phyloP scores from a whole-genome alignment of 192 early-diverging fungal genomes.

The Linderina pennispora region DNA sequence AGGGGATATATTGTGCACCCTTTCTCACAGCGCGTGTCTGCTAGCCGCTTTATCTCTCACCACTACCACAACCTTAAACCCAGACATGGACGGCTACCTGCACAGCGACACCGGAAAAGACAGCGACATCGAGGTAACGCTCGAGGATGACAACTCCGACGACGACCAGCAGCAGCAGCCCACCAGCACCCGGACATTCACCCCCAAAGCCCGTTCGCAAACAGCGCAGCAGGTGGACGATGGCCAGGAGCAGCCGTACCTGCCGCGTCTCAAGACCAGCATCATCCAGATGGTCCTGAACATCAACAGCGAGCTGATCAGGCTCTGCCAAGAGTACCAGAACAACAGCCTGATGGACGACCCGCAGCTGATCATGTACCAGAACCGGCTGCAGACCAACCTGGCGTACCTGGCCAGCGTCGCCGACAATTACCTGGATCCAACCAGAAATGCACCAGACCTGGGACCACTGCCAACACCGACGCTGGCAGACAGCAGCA shows the following conservation, averaged over 20 bases:
- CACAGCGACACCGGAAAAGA: constrained; percentile 23
- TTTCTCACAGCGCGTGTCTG: too few species aligned
- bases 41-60: too few species aligned
- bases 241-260: constrained; percentile 25
- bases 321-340: constrained; percentile 56
- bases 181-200: too few species aligned
- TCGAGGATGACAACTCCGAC: constrained; percentile 37
- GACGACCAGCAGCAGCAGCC: too few species aligned
- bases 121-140: constrained; percentile 38
- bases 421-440: constrained; percentile 50
- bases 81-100: constrained; percentile 7
- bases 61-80: too few species aligned
- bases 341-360: constrained; percentile 55
- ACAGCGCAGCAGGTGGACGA: constrained; percentile 26
- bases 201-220: too few species aligned
- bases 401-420: constrained; percentile 58
- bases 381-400: constrained; percentile 59
- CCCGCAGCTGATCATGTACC: constrained; percentile 51
- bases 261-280: constrained; percentile 46
- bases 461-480: constrained; percentile 33
- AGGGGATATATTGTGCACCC: too few species aligned
- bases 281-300: constrained; percentile 51
- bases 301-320: constrained; percentile 58
- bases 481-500: constrained; percentile 15
- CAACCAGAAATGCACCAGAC: constrained; percentile 32